A percentile compares a stretch with the other conserved stretches of the same genome.
Evolutionary conservation across 2,329 filamentous ascomycete genomes (phyloP).

Genomic region (Metarhizium robertsii): DNA sequence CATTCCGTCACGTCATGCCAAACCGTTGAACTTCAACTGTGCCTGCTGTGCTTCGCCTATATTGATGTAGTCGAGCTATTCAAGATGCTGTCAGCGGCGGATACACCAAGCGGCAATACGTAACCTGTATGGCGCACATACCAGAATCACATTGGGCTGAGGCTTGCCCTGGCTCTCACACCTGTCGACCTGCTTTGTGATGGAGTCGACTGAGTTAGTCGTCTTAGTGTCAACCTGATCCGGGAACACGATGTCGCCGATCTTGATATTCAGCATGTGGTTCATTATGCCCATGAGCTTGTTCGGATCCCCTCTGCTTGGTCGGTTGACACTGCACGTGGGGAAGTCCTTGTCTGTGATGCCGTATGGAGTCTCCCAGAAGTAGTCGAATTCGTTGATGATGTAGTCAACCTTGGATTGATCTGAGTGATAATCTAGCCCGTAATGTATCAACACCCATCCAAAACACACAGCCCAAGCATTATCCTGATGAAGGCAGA

Average conservation of each 20-base stretch:
- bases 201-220: slow-evolving; percentile 26
- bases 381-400: slow-evolving; percentile 52
- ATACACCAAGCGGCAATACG: slow-evolving; percentile 1
- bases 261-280: slow-evolving; percentile 23
- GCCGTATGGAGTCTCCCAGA: slow-evolving; percentile 67
- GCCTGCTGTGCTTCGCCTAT: slow-evolving; percentile 29
- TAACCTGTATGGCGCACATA: slow-evolving; percentile 8
- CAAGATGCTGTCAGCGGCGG: slow-evolving; percentile 7
- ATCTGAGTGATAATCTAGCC: slow-evolving; percentile 49
- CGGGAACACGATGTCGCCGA: slow-evolving; percentile 26
- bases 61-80: slow-evolving; percentile 33
- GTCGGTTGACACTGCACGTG: slow-evolving; percentile 57
- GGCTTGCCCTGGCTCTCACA: slow-evolving; percentile 16
- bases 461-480: background rate
- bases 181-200: slow-evolving; percentile 18
- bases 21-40: slow-evolving; percentile 28
- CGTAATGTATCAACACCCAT: background rate
- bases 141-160: slow-evolving; percentile 24
- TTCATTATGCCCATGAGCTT: slow-evolving; percentile 36
- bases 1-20: slow-evolving; percentile 12
- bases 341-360: slow-evolving; percentile 50
- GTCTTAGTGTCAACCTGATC: slow-evolving; percentile 17
- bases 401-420: slow-evolving; percentile 48
- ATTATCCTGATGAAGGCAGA: background rate
- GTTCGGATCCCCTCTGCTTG: slow-evolving; percentile 28